These are phyloP conservation scores for Chrysoporthe deuterocubensis DNA, from an alignment of 2,329 filamentous ascomycete genomes.

Conservation along the genomic window DNA sequence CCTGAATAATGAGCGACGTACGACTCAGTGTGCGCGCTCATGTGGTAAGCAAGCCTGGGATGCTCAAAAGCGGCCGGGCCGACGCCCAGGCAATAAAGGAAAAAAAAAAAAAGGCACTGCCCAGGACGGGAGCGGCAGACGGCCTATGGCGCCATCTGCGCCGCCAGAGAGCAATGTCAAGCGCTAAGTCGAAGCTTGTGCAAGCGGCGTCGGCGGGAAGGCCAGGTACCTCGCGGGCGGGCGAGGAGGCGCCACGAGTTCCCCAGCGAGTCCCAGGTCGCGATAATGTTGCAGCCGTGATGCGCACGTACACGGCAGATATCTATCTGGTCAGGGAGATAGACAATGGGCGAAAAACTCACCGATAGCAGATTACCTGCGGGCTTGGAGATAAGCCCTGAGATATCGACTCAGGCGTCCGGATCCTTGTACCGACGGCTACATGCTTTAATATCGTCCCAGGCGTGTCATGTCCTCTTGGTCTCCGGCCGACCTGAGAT, in stretches of 20 bases:
- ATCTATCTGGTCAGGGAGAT: not conserved
- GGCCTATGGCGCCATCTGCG: constrained; percentile 6
- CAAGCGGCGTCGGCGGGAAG: not conserved
- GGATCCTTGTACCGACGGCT: not conserved
- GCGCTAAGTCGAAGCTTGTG: not conserved
- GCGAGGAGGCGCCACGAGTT: not conserved
- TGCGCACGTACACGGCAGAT: not conserved
- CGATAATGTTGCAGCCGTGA: not conserved
- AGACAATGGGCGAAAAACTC: not conserved
- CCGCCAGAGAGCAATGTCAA: constrained; percentile 6
- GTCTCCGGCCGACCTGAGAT: not conserved
- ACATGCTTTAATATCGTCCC: not conserved
- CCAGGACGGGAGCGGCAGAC: not conserved
- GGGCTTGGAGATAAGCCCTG: not conserved
- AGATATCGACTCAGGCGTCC: not conserved
- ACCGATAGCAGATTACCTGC: not conserved
- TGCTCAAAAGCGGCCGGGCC: not conserved
- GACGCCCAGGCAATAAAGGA: too few species aligned
- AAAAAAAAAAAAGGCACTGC: not conserved
- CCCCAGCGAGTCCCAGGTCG: not conserved
- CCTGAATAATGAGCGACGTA: not conserved
- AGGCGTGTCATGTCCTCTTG: not conserved
- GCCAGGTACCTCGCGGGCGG: not conserved
- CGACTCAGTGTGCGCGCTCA: not conserved
- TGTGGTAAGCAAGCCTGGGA: not conserved